Base-by-base conservation (phyloP, 2,329 filamentous ascomycete genomes). In the Neonectria hederae region DNA sequence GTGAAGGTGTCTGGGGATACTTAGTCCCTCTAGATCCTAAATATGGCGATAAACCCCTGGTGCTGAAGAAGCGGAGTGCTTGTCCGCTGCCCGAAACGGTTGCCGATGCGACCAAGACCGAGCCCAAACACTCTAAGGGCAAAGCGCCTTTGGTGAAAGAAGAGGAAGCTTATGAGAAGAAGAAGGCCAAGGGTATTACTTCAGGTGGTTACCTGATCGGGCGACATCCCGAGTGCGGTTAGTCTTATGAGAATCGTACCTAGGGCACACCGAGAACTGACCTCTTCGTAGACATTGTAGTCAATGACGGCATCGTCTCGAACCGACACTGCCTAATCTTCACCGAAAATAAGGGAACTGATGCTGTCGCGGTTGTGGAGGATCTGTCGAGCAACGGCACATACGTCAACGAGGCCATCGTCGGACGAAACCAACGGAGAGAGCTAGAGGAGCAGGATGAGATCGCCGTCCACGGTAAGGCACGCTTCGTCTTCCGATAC, bases 371-470 rank as follows among this genome's bases (percentile, higher is more conserved):
- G 9, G 87, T 98, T 13, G 80, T 99, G 5, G 94, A 99, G 77
- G 96, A 99, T 77, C 82, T 98, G 21, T 99, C 96, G 7, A 96
- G 90, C 76, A 99, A 99, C 76, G 96, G 96, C 54, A 99, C 97
- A 0, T 99, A 94, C 76, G 91, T 99, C 72, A 98, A 98, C 75
- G 94, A 97, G 72, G 91, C 90, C 17, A 86, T 97, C 30, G 88
- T 99, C 24, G 96, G 96, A 24, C 90, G 95, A 55, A 99, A 99
- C 78, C 93, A 97, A 78, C 87, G 93, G 59, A 89, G 95, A 63
- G 93, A 97, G 77, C 84, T 99, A 28, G 86, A 94, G 72, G 93
- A 98, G 72, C 90, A 92, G 40, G 96, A 99, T 71, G 94, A 98
- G 78, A 92, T 99, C 54, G 91, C 92, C 7, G 90, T 99, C 32